phyloP scores from a whole-genome alignment of 306 rosid genomes.

The Lithocarpus polystachyus region DNA sequence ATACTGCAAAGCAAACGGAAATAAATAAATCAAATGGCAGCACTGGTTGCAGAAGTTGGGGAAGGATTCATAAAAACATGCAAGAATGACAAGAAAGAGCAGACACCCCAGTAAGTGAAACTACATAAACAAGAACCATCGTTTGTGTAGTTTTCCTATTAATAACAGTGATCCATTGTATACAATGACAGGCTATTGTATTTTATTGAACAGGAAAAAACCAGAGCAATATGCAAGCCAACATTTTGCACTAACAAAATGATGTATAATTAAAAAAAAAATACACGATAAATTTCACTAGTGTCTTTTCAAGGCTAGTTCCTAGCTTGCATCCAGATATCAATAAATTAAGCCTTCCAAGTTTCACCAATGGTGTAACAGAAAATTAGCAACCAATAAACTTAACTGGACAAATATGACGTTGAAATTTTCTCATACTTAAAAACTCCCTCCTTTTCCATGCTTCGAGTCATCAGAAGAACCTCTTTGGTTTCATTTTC shows the following conservation, averaged over 20 bases:
- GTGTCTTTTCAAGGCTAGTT: neutral
- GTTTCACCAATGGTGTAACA: neutral
- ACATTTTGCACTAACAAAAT: neutral
- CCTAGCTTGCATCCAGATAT: neutral
- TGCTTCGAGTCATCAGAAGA: too few relatives aligned
- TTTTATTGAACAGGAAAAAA: neutral
- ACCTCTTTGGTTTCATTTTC: too few relatives aligned
- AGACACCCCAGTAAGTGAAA: neutral
- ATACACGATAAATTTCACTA: neutral
- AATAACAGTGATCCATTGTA: neutral
- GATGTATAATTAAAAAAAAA: neutral
- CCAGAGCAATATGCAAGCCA: neutral
- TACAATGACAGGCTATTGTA: neutral
- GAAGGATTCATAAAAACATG: neutral
- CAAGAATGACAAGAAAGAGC: neutral
- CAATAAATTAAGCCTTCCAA: neutral
- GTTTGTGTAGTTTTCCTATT: neutral
- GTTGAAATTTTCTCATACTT: too few relatives aligned
- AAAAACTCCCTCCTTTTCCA: too few relatives aligned
- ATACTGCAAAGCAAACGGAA: conserved; percentile 53
- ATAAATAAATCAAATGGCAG: conserved; percentile 11
- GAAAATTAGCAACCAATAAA: neutral
- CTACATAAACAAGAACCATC: neutral
- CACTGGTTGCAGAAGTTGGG: neutral
- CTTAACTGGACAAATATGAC: neutral